phyloP scores from a whole-genome alignment of 2,329 filamentous ascomycete species.

The Penicillium fuscoglaucum region DNA sequence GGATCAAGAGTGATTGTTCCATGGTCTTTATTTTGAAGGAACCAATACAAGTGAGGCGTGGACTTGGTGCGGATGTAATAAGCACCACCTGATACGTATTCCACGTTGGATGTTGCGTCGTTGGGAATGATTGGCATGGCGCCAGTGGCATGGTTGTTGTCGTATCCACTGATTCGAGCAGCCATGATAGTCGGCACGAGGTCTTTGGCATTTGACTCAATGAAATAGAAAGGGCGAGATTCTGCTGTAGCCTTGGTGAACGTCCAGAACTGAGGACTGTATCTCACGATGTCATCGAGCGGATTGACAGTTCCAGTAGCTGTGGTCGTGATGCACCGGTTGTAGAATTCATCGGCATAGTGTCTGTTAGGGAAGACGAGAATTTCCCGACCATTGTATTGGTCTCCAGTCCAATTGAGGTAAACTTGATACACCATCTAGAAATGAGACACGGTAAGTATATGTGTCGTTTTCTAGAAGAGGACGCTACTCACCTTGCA shows the following conservation, averaged over 20 bases:
- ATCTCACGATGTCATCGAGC: neutral
- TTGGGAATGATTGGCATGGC: neutral
- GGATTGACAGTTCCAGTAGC: neutral
- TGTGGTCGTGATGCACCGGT: neutral
- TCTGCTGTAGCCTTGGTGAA: neutral
- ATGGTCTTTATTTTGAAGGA: rapidly evolving
- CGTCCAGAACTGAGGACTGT: neutral
- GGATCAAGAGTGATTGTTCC: neutral
- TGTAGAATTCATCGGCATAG: neutral
- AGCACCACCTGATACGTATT: neutral
- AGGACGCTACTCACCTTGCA: neutral
- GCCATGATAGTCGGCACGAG: neutral
- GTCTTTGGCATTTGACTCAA: neutral
- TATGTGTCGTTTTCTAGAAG: neutral
- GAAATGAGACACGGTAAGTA: neutral
- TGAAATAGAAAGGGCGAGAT: neutral
- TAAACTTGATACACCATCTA: neutral
- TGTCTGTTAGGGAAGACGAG: neutral
- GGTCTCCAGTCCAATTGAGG: neutral
- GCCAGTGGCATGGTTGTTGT: neutral
- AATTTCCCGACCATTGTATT: neutral
- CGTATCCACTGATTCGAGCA: neutral
- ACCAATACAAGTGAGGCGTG: neutral
- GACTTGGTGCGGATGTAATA: neutral
- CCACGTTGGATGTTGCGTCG: neutral